A percentile compares a stretch with the other conserved stretches of the same genome.
Evolutionary conservation across 176 grass and related monocot species (phyloP).

Genomic region (Avena insularis): DNA sequence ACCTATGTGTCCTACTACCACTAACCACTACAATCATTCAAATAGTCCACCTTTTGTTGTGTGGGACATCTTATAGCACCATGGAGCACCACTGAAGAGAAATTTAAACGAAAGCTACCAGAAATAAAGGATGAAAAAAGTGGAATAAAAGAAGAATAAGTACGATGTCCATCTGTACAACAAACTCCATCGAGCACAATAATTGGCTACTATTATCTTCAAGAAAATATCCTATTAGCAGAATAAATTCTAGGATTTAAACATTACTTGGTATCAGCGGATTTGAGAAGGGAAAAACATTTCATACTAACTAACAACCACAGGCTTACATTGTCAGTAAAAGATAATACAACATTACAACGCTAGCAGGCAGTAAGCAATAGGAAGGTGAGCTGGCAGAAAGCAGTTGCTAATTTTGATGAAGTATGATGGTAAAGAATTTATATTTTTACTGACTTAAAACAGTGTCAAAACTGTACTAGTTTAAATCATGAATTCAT

Average conservation of each 20-base stretch:
- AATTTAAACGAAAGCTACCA: constrained; percentile 37
- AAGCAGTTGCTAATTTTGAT: constrained; percentile 15
- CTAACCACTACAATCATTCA: constrained; percentile 28
- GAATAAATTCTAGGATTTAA: constrained; percentile 19
- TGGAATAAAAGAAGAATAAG: constrained; percentile 12
- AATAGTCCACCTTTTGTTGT: constrained; percentile 34
- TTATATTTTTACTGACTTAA: background rate
- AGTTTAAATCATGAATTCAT: constrained; percentile 12
- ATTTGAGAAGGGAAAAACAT: constrained; percentile 17
- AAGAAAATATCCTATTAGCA: background rate
- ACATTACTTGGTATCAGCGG: background rate
- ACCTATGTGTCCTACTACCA: constrained; percentile 18
- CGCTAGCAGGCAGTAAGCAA: background rate
- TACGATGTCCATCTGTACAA: background rate
- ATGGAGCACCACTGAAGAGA: constrained; percentile 1
- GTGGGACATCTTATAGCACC: constrained; percentile 31
- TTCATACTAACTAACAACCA: constrained; percentile 12
- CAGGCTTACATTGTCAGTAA: background rate
- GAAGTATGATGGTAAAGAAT: constrained; percentile 7
- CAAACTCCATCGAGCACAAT: constrained; percentile 27
- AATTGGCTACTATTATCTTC: constrained; percentile 32
- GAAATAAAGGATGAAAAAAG: constrained; percentile 30
- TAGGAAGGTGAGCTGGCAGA: constrained; percentile 7
- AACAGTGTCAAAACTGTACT: background rate
- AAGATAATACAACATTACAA: constrained; percentile 14